phyloP scores from a whole-genome alignment of 2,329 filamentous ascomycete genomes.

The Mollisia scopiformis region DNA sequence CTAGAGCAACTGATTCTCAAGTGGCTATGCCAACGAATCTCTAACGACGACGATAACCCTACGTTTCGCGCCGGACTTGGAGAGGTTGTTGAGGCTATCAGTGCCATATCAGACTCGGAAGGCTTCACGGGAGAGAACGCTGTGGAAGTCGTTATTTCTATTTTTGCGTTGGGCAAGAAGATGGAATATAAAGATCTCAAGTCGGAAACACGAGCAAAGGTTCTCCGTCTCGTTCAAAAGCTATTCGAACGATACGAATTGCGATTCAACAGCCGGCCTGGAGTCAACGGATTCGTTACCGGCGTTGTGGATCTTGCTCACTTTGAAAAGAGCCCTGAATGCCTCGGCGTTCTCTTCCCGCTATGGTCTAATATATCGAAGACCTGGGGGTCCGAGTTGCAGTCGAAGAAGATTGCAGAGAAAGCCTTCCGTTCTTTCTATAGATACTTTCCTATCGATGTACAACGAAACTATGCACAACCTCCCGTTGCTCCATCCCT shows the following conservation, averaged over 20 bases:
- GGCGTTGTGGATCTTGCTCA: slow-evolving; percentile 29
- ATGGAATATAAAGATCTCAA: slow-evolving; percentile 23
- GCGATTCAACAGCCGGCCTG: slow-evolving; percentile 22
- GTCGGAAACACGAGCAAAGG: slow-evolving; percentile 22
- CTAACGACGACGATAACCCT: slow-evolving; percentile 13
- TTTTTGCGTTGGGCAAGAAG: slow-evolving; percentile 21
- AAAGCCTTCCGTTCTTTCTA: slow-evolving; percentile 32
- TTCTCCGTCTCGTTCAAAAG: slow-evolving; percentile 25
- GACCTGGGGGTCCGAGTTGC: slow-evolving; percentile 20
- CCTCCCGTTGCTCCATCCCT: slow-evolving; percentile 20
- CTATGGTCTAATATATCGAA: slow-evolving; percentile 28
- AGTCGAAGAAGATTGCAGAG: slow-evolving; percentile 13
- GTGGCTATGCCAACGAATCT: slow-evolving; percentile 16
- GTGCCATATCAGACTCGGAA: slow-evolving; percentile 15
- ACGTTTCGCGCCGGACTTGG: slow-evolving; percentile 27
- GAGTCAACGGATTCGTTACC: slow-evolving; percentile 20
- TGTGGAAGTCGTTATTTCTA: slow-evolving; percentile 17
- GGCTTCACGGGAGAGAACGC: slow-evolving; percentile 25
- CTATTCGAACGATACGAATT: slow-evolving; percentile 21
- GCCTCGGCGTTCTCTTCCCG: slow-evolving; percentile 29
- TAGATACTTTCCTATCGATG: slow-evolving; percentile 35
- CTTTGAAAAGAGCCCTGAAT: slow-evolving; percentile 33
- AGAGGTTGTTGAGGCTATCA: slow-evolving; percentile 20
- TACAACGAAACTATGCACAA: slow-evolving; percentile 16
- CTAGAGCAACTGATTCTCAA: not conserved